Evolutionary conservation across 768 basidiomycete genomes (phyloP).

Genomic region (Sporobolomyces roseus): DNA sequence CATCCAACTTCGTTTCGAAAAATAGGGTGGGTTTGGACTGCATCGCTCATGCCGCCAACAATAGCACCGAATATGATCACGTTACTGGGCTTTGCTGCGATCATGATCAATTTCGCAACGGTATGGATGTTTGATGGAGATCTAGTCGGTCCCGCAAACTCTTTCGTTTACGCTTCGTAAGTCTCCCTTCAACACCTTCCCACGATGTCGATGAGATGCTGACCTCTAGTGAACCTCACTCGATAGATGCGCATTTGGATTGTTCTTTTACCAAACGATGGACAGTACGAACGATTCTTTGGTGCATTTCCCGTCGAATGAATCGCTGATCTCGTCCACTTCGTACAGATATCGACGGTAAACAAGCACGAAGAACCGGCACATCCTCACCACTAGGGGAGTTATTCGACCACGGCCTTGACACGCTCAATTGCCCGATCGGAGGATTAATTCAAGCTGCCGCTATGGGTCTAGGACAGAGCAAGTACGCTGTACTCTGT

Average conservation of each 20-base stretch:
- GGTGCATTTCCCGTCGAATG: neutral
- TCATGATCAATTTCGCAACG: slow-evolving; percentile 25
- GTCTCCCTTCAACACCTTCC: neutral
- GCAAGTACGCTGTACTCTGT: slow-evolving; percentile 25
- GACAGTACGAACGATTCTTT: slow-evolving; percentile 23
- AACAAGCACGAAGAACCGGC: slow-evolving; percentile 30
- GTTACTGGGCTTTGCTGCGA: slow-evolving; percentile 26
- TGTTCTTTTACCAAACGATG: slow-evolving; percentile 40
- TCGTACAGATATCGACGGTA: slow-evolving; percentile 36
- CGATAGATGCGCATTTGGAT: slow-evolving; percentile 12
- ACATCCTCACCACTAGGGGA: slow-evolving; percentile 30
- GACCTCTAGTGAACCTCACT: too few relatives aligned
- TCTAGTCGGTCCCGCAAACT: neutral
- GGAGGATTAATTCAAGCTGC: slow-evolving; percentile 27
- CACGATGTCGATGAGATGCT: too few relatives aligned
- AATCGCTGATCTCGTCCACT: neutral
- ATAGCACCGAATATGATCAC: slow-evolving; percentile 36
- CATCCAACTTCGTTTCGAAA: too few relatives aligned
- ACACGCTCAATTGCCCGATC: slow-evolving; percentile 38
- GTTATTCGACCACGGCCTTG: slow-evolving; percentile 80
- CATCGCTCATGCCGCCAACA: slow-evolving; percentile 7
- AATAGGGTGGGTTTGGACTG: slow-evolving; percentile 30
- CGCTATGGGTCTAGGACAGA: slow-evolving; percentile 29
- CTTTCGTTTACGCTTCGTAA: slow-evolving; percentile 14
- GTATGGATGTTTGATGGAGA: slow-evolving; percentile 14